A percentile compares a stretch with the other conserved stretches of the same genome.
These are phyloP conservation scores for Ophiostoma piceae DNA, from an alignment of 2,329 filamentous ascomycete genomes.

Conservation along the genomic window DNA sequence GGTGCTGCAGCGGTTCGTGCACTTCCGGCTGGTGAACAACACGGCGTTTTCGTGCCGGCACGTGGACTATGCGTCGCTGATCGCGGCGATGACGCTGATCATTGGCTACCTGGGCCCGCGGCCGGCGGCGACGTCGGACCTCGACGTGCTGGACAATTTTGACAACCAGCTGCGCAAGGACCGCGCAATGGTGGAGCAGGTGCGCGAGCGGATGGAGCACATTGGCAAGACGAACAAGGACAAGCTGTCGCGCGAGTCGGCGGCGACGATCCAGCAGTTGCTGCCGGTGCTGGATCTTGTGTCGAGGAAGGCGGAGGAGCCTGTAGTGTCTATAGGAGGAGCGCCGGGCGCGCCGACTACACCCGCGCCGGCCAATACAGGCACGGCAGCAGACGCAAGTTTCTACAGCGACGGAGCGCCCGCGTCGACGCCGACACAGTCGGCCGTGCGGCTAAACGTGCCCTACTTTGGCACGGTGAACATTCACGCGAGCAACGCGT, in stretches of 20 bases:
- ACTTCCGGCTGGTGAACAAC: constrained; percentile 41
- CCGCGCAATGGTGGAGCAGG: constrained; percentile 36
- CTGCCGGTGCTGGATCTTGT: constrained; percentile 39
- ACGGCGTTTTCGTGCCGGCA: constrained; percentile 42
- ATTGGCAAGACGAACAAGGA: constrained; percentile 39
- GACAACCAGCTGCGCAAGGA: constrained; percentile 35
- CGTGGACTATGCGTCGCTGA: constrained; percentile 48
- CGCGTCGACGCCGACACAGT: not conserved
- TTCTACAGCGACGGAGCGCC: not conserved
- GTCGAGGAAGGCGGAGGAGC: not conserved
- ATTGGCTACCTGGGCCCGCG: constrained; percentile 44
- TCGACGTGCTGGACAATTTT: constrained; percentile 20
- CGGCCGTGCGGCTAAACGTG: constrained; percentile 38
- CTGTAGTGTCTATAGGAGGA: constrained; percentile 4
- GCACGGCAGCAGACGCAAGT: not conserved
- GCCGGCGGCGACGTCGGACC: constrained; percentile 16
- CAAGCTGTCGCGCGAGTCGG: constrained; percentile 40
- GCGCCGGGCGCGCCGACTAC: not conserved
- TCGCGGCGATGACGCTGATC: constrained; percentile 48
- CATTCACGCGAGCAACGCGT: constrained; percentile 33
- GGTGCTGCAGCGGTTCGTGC: constrained; percentile 45
- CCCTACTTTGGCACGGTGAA: constrained; percentile 46
- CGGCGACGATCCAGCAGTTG: constrained; percentile 41
- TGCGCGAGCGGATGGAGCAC: constrained; percentile 37
- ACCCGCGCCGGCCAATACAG: not conserved